phyloP scores from a whole-genome alignment of 495 filamentous ascomycete species.

The Aspergillus affinis region DNA sequence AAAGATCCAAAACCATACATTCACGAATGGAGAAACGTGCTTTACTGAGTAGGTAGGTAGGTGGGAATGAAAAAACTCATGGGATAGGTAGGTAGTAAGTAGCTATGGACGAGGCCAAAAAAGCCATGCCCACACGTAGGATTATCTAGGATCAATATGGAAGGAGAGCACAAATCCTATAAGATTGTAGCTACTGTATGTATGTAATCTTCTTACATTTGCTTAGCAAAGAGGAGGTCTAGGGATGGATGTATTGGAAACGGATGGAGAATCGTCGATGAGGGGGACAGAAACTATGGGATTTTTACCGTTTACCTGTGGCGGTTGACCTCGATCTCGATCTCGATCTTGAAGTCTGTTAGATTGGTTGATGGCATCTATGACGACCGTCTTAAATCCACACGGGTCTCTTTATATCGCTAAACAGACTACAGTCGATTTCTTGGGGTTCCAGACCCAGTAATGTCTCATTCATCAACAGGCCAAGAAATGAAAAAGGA shows the following conservation, averaged over 20 bases:
- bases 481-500: slow-evolving; percentile 2
- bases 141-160: too few species aligned
- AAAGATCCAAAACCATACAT: background rate
- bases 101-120: too few species aligned
- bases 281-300: background rate
- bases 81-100: background rate
- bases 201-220: too few species aligned
- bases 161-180: too few species aligned
- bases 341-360: background rate
- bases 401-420: background rate
- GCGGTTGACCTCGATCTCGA: too few species aligned
- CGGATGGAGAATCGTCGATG: too few species aligned
- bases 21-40: background rate
- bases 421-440: background rate
- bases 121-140: too few species aligned
- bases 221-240: background rate
- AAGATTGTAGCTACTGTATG: too few species aligned
- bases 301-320: too few species aligned
- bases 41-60: background rate
- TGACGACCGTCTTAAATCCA: background rate
- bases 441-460: slow-evolving; percentile 12
- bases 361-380: background rate
- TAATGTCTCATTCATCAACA: slow-evolving; percentile 1
- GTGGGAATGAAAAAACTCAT: background rate
- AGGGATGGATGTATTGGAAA: background rate